phyloP scores from a whole-genome alignment of 164 flowering plant species.

The Dillenia turbinata region DNA sequence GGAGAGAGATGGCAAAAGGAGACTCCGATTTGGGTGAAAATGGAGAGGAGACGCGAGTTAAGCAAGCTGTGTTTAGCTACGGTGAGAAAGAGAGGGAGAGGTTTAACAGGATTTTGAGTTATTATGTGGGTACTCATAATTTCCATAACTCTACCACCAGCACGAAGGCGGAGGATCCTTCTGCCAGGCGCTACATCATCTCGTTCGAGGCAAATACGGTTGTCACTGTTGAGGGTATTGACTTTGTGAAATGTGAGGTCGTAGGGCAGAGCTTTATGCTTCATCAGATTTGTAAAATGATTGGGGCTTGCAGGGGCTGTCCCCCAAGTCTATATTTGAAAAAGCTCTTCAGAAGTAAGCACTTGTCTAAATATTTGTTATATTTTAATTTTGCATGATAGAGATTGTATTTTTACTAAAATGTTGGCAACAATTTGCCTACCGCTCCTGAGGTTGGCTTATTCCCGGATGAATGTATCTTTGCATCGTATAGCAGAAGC shows the following conservation, averaged over 20 bases:
- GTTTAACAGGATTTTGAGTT: conserved; percentile 67
- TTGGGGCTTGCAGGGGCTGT: conserved; percentile 93
- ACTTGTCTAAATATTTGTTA: background rate
- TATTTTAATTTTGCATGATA: background rate
- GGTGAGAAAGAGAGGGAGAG: conserved; percentile 78
- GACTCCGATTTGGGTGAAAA: conserved; percentile 1
- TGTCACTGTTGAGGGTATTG: conserved; percentile 70
- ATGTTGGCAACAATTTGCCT: conserved; percentile 26
- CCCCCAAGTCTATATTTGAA: conserved; percentile 66
- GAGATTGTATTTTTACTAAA: conserved; percentile 3
- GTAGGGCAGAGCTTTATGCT: conserved; percentile 99
- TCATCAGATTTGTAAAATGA: conserved; percentile 96
- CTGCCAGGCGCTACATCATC: conserved; percentile 71
- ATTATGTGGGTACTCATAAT: conserved; percentile 84
- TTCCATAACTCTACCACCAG: conserved; percentile 91
- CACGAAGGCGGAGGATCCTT: conserved; percentile 87
- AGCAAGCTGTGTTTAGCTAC: conserved; percentile 47
- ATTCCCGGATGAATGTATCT: conserved; percentile 87
- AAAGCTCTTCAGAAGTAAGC: conserved; percentile 67
- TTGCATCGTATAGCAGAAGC: conserved; percentile 82
- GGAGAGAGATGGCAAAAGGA: background rate
- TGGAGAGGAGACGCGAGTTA: conserved; percentile 18
- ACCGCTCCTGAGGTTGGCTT: conserved; percentile 98
- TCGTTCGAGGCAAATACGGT: conserved; percentile 64
- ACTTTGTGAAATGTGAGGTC: conserved; percentile 92